A percentile compares a stretch with the other conserved stretches of the same genome.
These are phyloP conservation scores for Antitrichia curtipendula DNA, from an alignment of 225 moss, liverwort and hornwort genomes.

Conservation along the genomic window DNA sequence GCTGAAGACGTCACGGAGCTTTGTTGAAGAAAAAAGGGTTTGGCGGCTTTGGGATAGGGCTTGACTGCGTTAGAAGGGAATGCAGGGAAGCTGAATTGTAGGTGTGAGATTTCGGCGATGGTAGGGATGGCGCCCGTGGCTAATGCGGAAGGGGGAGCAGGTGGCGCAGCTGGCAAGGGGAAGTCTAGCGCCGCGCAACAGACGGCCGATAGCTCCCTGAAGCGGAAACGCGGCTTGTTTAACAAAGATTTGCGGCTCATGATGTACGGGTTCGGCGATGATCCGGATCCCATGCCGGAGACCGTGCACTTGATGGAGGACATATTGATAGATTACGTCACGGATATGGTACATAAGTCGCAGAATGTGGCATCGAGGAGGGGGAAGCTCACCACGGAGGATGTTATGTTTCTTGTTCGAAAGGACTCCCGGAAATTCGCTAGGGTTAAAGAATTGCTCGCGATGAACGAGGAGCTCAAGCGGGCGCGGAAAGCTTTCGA, in stretches of 20 bases:
- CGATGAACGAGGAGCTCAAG: constrained; percentile 63
- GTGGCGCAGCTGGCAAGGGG: constrained; percentile 17
- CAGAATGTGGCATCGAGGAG: constrained; percentile 85
- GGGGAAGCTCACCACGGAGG: constrained; percentile 87
- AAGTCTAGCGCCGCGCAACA: constrained; percentile 30
- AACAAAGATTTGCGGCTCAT: constrained; percentile 79
- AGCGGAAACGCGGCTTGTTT: constrained; percentile 79
- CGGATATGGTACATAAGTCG: constrained; percentile 78
- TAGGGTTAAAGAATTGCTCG: constrained; percentile 48
- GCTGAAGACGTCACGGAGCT: neutral
- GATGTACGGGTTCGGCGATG: constrained; percentile 96
- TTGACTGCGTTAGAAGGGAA: neutral
- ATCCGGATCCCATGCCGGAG: constrained; percentile 89
- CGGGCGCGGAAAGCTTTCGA: constrained; percentile 55
- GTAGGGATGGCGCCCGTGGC: constrained; percentile 25
- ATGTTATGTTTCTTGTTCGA: constrained; percentile 82
- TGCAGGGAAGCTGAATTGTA: neutral
- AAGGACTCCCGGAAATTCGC: constrained; percentile 57
- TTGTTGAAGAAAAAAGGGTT: neutral
- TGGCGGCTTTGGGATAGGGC: neutral
- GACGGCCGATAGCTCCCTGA: constrained; percentile 41
- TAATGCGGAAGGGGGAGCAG: constrained; percentile 24
- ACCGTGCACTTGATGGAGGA: constrained; percentile 82
- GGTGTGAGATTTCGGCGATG: neutral
- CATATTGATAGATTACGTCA: constrained; percentile 77